phyloP scores from a whole-genome alignment of 495 filamentous ascomycete genomes.

The Podospora didyma region DNA sequence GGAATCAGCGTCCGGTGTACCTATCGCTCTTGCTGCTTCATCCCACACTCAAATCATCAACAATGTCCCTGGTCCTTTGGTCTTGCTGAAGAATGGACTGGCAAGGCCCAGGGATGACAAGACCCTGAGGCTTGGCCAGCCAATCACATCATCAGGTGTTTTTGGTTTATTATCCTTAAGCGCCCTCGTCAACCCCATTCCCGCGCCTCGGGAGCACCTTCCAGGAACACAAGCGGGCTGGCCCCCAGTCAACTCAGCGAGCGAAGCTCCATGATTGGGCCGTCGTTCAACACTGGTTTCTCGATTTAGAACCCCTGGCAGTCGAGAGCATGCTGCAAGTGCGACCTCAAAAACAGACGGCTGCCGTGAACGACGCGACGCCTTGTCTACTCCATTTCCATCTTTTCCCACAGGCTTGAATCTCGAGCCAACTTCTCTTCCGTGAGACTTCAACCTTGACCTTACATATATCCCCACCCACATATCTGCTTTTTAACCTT shows the following conservation, averaged over 20 bases:
- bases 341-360: slow-evolving; percentile 10
- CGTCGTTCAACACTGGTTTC: background rate
- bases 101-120: no score
- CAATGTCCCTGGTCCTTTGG: background rate
- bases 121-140: slow-evolving; percentile 13
- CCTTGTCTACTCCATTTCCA: background rate
- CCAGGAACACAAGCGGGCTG: background rate
- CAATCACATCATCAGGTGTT: slow-evolving; percentile 5
- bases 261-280: slow-evolving; percentile 15
- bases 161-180: slow-evolving; percentile 15
- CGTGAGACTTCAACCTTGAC: background rate
- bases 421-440: no score
- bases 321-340: slow-evolving; percentile 9
- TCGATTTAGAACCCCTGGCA: slow-evolving; percentile 18
- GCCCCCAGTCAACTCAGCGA: background rate
- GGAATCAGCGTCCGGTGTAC: no score
- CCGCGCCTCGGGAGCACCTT: slow-evolving; percentile 13
- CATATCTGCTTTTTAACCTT: background rate
- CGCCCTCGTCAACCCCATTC: slow-evolving; percentile 21
- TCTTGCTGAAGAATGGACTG: background rate
- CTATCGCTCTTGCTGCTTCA: no score
- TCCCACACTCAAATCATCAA: background rate
- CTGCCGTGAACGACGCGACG: background rate
- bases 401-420: background rate
- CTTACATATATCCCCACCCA: no score